phyloP scores from a whole-genome alignment of 148 eudicot genomes.

The Fagopyrum tataricum region DNA sequence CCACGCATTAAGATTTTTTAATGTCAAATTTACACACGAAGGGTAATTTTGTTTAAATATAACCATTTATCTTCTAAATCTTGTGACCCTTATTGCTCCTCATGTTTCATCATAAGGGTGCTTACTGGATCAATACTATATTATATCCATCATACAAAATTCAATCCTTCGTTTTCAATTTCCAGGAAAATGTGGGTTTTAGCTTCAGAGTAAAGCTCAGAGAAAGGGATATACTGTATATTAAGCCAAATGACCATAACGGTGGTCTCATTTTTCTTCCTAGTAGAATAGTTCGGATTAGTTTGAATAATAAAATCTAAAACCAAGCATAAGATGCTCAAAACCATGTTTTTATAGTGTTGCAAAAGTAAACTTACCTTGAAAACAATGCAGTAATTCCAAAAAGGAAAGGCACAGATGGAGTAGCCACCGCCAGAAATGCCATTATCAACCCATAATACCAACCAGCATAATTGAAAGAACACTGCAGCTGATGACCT shows the following conservation, averaged over 20 bases:
- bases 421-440: conserved; percentile 60
- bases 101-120: too few relatives aligned
- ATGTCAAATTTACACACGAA: too few relatives aligned
- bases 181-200: too few relatives aligned
- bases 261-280: neutral
- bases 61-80: too few relatives aligned
- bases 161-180: too few relatives aligned
- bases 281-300: neutral
- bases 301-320: neutral
- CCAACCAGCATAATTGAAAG: conserved; percentile 50
- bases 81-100: too few relatives aligned
- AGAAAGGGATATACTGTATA: neutral
- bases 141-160: too few relatives aligned
- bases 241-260: neutral
- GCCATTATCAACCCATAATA: conserved; percentile 75
- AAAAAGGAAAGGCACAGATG: conserved; percentile 64
- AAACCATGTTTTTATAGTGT: neutral
- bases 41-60: too few relatives aligned
- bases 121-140: too few relatives aligned
- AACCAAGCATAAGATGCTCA: neutral
- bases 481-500: conserved; percentile 70
- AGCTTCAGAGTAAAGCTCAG: neutral
- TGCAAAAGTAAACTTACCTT: conserved; percentile 40
- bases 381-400: conserved; percentile 81
- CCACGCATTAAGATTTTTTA: too few relatives aligned